Percentiles rank a stretch among this genome's conserved stretches.
These are phyloP conservation scores for Trametes pubescens DNA, from an alignment of 1,284 basidiomycete species.

Conservation along the genomic window DNA sequence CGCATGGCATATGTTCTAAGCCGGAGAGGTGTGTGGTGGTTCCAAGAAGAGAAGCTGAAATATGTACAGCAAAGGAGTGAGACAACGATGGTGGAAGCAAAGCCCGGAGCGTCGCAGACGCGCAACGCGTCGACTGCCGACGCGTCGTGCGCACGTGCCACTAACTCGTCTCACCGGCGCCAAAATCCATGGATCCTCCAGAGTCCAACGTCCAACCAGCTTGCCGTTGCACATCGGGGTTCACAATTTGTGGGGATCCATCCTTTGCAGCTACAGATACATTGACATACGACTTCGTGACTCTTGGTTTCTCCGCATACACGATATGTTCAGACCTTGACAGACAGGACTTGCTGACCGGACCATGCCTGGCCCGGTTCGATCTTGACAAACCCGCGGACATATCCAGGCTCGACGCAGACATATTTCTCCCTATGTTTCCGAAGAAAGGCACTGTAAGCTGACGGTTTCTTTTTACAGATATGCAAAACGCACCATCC, in stretches of 20 bases:
- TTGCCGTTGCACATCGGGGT: neutral
- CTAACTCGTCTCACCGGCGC: no score
- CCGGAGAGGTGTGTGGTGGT: slow-evolving; percentile 2
- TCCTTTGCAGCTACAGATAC: slow-evolving; percentile 16
- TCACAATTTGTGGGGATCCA: slow-evolving; percentile 6
- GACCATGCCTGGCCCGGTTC: slow-evolving; percentile 74
- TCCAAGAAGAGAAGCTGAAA: slow-evolving; percentile 16
- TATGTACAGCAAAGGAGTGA: slow-evolving; percentile 26
- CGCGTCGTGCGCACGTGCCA: slow-evolving; percentile 28
- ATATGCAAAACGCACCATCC: slow-evolving; percentile 69
- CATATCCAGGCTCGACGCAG: slow-evolving; percentile 89
- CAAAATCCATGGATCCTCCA: neutral
- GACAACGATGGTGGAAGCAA: slow-evolving; percentile 6
- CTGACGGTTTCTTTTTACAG: neutral
- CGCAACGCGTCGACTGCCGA: slow-evolving; percentile 7
- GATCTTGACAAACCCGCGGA: slow-evolving; percentile 69
- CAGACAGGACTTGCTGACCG: slow-evolving; percentile 74
- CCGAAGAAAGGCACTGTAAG: slow-evolving; percentile 35
- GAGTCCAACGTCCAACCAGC: no score
- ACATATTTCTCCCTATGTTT: slow-evolving; percentile 75
- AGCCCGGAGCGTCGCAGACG: slow-evolving; percentile 3
- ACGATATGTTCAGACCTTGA: slow-evolving; percentile 25
- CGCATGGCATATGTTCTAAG: slow-evolving; percentile 16
- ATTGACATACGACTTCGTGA: slow-evolving; percentile 3
- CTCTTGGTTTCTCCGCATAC: neutral